Percentiles rank a stretch among this genome's conserved stretches.
Conservation (phyloP, 352 stramenopile species). For the Pythium chondricola region DNA sequence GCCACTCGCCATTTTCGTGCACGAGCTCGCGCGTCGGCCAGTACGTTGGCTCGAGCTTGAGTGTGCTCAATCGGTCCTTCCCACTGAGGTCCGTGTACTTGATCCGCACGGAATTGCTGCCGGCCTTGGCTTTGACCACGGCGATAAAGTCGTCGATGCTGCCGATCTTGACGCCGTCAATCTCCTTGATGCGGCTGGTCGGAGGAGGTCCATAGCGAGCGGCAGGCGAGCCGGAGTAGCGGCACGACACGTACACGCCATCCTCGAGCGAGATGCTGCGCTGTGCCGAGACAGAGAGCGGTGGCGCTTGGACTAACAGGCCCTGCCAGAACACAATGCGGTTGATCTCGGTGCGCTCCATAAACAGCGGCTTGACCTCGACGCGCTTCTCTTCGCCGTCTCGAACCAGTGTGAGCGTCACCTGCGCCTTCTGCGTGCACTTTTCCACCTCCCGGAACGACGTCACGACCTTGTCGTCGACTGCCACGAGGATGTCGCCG, state of each 20-base stretch:
- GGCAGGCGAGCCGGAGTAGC: slow-evolving; percentile 83
- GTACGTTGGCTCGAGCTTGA: slow-evolving; percentile 88
- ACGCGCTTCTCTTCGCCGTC: slow-evolving; percentile 66
- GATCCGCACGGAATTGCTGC: slow-evolving; percentile 77
- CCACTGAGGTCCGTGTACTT: slow-evolving; percentile 87
- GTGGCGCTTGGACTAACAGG: slow-evolving; percentile 83
- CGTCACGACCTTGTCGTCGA: slow-evolving; percentile 78
- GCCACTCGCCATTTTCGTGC: slow-evolving; percentile 73
- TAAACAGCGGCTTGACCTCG: slow-evolving; percentile 66
- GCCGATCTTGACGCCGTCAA: slow-evolving; percentile 82
- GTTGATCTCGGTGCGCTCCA: slow-evolving; percentile 85
- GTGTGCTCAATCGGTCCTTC: slow-evolving; percentile 80
- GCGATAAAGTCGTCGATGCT: slow-evolving; percentile 87
- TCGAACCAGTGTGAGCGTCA: slow-evolving; percentile 82
- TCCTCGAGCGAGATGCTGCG: slow-evolving; percentile 78
- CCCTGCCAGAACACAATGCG: slow-evolving; percentile 91
- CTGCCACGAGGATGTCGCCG: slow-evolving; percentile 81
- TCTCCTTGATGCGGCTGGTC: slow-evolving; percentile 87
- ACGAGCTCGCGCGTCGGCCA: slow-evolving; percentile 87
- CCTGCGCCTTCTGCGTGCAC: slow-evolving; percentile 65
- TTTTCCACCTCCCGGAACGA: slow-evolving; percentile 86
- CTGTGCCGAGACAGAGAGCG: slow-evolving; percentile 81
- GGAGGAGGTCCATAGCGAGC: slow-evolving; percentile 85
- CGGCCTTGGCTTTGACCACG: slow-evolving; percentile 59
- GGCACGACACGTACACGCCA: slow-evolving; percentile 82